Percentiles rank a stretch among this genome's conserved stretches.
Evolutionary conservation across 2,329 filamentous ascomycete species (phyloP).

Genomic region (Fusarium sp.): DNA sequence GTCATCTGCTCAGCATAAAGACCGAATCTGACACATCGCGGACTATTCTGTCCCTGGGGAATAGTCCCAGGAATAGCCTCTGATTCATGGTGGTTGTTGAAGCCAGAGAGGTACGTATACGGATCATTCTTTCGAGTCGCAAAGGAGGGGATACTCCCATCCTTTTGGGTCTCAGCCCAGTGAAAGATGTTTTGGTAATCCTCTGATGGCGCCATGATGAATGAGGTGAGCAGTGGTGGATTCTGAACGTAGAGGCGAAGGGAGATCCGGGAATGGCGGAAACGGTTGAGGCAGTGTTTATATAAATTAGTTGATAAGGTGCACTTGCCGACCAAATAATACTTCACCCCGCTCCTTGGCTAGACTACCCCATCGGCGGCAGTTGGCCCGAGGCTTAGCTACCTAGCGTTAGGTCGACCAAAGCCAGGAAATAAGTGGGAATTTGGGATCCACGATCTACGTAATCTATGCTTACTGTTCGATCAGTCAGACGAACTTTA

Average conservation of each 20-base stretch:
- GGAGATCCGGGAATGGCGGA: background rate
- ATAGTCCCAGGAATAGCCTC: slow-evolving; percentile 58
- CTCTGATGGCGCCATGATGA: slow-evolving; percentile 25
- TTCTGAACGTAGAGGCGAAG: background rate
- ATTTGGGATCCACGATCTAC: background rate
- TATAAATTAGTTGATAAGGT: background rate
- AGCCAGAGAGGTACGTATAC: slow-evolving; percentile 64
- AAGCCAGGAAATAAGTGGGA: background rate
- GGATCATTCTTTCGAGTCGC: slow-evolving; percentile 52
- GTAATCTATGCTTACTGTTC: slow-evolving; percentile 7
- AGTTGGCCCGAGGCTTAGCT: background rate
- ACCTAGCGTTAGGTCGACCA: background rate
- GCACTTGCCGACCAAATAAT: background rate
- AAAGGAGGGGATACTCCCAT: slow-evolving; percentile 64
- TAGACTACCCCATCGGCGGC: background rate
- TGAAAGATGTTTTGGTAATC: slow-evolving; percentile 62
- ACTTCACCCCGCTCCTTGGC: background rate
- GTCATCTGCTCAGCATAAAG: slow-evolving; percentile 56
- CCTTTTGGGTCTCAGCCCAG: slow-evolving; percentile 69
- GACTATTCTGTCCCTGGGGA: slow-evolving; percentile 56
- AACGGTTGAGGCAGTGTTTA: background rate
- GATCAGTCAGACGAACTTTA: slow-evolving; percentile 19
- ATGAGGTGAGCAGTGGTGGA: background rate
- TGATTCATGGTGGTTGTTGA: slow-evolving; percentile 58
- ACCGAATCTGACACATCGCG: slow-evolving; percentile 50